Percentiles rank a stretch among this genome's conserved stretches.
phyloP scores from a whole-genome alignment of 2,329 filamentous ascomycete species.

The Fusarium pseudograminearum region DNA sequence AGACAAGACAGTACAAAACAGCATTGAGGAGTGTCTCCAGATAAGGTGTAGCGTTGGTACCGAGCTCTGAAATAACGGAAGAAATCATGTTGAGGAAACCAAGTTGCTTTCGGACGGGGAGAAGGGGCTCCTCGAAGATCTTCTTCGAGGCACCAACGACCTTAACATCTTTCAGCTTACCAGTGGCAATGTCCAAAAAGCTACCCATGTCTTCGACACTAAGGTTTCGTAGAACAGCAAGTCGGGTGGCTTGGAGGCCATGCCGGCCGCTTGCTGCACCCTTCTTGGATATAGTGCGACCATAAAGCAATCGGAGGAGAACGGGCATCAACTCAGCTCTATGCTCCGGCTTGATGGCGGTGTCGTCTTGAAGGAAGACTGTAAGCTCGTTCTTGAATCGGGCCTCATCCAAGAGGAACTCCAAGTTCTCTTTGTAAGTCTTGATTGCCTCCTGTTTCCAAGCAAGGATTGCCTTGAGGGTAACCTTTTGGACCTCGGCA shows the following conservation, averaged over 20 bases:
- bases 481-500: slow-evolving; percentile 85
- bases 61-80: slow-evolving; percentile 86
- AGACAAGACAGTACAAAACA: slow-evolving; percentile 83
- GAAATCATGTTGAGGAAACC: slow-evolving; percentile 94
- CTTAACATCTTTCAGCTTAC: slow-evolving; percentile 71
- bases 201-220: slow-evolving; percentile 78
- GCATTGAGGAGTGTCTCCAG: slow-evolving; percentile 78
- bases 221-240: slow-evolving; percentile 84
- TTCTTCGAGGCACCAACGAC: slow-evolving; percentile 67
- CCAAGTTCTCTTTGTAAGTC: slow-evolving; percentile 85
- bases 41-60: slow-evolving; percentile 77
- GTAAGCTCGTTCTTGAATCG: slow-evolving; percentile 95
- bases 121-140: slow-evolving; percentile 67
- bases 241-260: slow-evolving; percentile 82
- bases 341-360: slow-evolving; percentile 79
- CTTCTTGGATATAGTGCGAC: slow-evolving; percentile 85
- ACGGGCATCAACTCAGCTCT: slow-evolving; percentile 83
- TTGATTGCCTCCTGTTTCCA: slow-evolving; percentile 86
- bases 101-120: slow-evolving; percentile 82
- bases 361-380: slow-evolving; percentile 82
- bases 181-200: slow-evolving; percentile 86
- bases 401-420: slow-evolving; percentile 89
- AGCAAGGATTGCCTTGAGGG: slow-evolving; percentile 84
- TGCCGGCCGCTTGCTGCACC: slow-evolving; percentile 81
- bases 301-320: slow-evolving; percentile 87